These are phyloP conservation scores for Plasmodium vinckei DNA, from an alignment of 169 alveolate species.

Conservation along the genomic window DNA sequence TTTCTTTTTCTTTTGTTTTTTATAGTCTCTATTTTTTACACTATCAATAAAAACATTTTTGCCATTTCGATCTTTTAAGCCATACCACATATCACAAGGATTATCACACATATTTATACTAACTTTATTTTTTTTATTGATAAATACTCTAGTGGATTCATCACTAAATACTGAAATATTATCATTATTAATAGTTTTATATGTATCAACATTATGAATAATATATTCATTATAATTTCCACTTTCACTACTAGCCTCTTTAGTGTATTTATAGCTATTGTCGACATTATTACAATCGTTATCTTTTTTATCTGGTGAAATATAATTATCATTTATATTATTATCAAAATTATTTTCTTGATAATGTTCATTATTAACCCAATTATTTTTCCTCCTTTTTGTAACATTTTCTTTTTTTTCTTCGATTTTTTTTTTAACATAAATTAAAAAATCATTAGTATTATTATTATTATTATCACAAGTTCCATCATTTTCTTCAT, in stretches of 20 bases:
- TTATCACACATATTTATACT: constrained; percentile 84
- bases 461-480: constrained; percentile 38
- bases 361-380: background rate
- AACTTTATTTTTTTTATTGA: constrained; percentile 40
- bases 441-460: constrained; percentile 40
- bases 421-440: constrained; percentile 60
- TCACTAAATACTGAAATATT: constrained; percentile 48
- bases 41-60: constrained; percentile 82
- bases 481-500: constrained; percentile 3
- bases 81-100: constrained; percentile 88
- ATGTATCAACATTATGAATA: constrained; percentile 16
- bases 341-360: background rate
- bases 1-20: constrained; percentile 15
- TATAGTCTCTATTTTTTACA: constrained; percentile 26
- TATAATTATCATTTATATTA: constrained; percentile 2
- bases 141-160: constrained; percentile 60
- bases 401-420: constrained; percentile 38
- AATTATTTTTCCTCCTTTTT: constrained; percentile 1
- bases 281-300: background rate
- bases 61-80: constrained; percentile 83
- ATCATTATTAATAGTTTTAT: constrained; percentile 34
- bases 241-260: constrained; percentile 2
- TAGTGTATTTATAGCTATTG: constrained; percentile 9
- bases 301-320: background rate
- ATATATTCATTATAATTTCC: constrained; percentile 5